Percentiles rank a stretch among this genome's conserved stretches.
phyloP scores from a whole-genome alignment of 2,329 filamentous ascomycete species.

The Ambrosiella cleistominuta region DNA sequence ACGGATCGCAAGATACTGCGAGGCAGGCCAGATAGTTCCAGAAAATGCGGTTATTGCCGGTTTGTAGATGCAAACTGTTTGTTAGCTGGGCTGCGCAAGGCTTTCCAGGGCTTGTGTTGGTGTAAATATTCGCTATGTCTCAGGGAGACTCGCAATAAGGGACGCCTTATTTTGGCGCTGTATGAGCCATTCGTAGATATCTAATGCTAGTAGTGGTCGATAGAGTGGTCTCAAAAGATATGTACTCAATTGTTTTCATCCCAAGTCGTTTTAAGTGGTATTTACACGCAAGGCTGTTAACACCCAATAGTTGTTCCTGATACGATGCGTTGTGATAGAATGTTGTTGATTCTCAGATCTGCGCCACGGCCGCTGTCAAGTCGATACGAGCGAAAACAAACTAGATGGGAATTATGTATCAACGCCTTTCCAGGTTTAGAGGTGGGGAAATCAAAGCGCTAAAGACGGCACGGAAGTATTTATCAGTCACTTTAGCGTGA shows the following conservation, averaged over 20 bases:
- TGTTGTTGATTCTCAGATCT: not conserved
- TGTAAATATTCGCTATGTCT: not conserved
- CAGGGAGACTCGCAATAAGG: not conserved
- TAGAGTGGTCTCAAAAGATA: not conserved
- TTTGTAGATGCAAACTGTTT: not conserved
- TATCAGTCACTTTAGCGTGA: too few species aligned
- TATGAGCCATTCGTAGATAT: not conserved
- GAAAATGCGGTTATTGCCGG: not conserved
- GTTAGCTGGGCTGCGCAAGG: too few species aligned
- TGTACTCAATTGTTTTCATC: not conserved
- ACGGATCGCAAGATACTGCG: not conserved
- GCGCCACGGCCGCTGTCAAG: not conserved
- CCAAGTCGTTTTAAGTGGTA: not conserved
- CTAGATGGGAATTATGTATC: not conserved
- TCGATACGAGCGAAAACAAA: not conserved
- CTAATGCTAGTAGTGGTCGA: not conserved
- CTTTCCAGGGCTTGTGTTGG: not conserved
- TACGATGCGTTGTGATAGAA: not conserved
- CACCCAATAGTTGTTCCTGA: not conserved
- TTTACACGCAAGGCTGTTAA: not conserved
- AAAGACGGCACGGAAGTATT: too few species aligned
- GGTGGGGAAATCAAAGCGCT: too few species aligned
- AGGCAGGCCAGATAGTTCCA: too few species aligned
- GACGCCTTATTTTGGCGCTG: not conserved
- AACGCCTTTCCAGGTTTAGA: not conserved